phyloP scores from a whole-genome alignment of 805 yeast genomes.

The Wickerhamiella brachini region DNA sequence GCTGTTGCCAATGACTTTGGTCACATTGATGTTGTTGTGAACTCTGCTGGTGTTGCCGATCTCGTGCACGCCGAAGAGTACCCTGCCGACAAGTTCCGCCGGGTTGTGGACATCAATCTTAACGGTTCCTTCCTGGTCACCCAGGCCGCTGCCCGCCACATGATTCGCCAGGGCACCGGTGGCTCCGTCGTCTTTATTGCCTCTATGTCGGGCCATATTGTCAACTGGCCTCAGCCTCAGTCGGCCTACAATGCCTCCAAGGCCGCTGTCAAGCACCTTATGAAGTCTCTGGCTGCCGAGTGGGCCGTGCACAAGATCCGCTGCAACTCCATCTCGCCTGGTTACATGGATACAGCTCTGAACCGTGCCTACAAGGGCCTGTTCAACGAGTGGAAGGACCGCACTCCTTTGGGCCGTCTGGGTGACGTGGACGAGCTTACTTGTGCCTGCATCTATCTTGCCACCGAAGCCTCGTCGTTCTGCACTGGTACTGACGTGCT shows the following conservation, averaged over 20 bases:
- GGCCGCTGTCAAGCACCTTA: slow-evolving; percentile 58
- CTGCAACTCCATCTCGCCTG: slow-evolving; percentile 55
- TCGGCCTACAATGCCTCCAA: slow-evolving; percentile 58
- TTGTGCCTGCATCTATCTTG: slow-evolving; percentile 50
- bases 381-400: slow-evolving; percentile 44
- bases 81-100: slow-evolving; percentile 49
- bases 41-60: slow-evolving; percentile 58
- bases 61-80: slow-evolving; percentile 57
- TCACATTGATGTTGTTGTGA: slow-evolving; percentile 41
- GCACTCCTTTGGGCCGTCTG: slow-evolving; percentile 54
- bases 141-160: slow-evolving; percentile 53
- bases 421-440: slow-evolving; percentile 60
- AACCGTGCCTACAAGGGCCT: slow-evolving; percentile 43
- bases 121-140: slow-evolving; percentile 54
- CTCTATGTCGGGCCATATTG: slow-evolving; percentile 59
- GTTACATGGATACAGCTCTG: slow-evolving; percentile 57
- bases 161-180: slow-evolving; percentile 40
- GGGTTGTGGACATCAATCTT: slow-evolving; percentile 49
- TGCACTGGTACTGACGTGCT: slow-evolving; percentile 55
- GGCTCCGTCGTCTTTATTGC: slow-evolving; percentile 54
- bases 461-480: slow-evolving; percentile 41
- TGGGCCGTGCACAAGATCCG: slow-evolving; percentile 59
- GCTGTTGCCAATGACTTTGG: slow-evolving; percentile 42
- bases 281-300: slow-evolving; percentile 55
- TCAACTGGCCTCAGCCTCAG: slow-evolving; percentile 63